Percentiles rank a stretch among this genome's conserved stretches.
Conservation (phyloP, 768 basidiomycete species). For the Psilocybe azurescens region DNA sequence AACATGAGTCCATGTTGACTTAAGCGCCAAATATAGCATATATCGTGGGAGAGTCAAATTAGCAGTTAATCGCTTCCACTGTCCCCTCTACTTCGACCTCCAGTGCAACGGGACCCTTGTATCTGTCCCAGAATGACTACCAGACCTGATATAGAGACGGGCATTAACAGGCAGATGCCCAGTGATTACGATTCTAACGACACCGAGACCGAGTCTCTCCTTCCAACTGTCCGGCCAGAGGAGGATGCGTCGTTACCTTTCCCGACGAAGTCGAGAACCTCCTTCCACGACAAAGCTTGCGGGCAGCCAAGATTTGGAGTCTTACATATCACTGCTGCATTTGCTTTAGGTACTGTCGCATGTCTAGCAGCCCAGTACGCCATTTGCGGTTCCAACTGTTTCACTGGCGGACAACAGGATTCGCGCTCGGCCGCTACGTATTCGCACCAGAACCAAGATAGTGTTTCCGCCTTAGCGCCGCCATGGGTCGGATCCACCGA, state of each 20-base stretch:
- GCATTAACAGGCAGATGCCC: background rate
- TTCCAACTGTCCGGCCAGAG: slow-evolving; percentile 27
- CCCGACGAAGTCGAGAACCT: slow-evolving; percentile 15
- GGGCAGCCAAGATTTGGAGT: slow-evolving; percentile 34
- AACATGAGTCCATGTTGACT: too few relatives aligned
- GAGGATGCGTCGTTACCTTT: slow-evolving; percentile 14
- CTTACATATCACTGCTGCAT: slow-evolving; percentile 52
- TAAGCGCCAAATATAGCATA: background rate
- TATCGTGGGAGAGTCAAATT: slow-evolving; percentile 3
- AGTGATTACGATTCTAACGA: slow-evolving; percentile 20
- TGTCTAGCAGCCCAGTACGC: slow-evolving; percentile 56
- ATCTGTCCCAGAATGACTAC: slow-evolving; percentile 11
- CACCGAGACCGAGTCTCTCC: slow-evolving; percentile 34
- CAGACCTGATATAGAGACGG: slow-evolving; percentile 20
- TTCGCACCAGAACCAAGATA: slow-evolving; percentile 15
- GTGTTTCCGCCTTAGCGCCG: slow-evolving; percentile 50
- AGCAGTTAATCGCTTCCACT: background rate
- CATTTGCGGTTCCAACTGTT: slow-evolving; percentile 48
- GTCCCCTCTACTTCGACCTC: background rate
- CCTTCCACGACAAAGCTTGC: slow-evolving; percentile 19
- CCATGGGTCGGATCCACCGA: slow-evolving; percentile 78
- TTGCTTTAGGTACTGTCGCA: slow-evolving; percentile 56
- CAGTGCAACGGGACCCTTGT: background rate
- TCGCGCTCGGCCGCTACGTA: slow-evolving; percentile 9
- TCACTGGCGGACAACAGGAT: slow-evolving; percentile 23